Percentiles rank a stretch among this genome's conserved stretches.
These are phyloP conservation scores for Kurtzmaniella quercitrusa DNA, from an alignment of 1,139 yeast genomes.

Conservation along the genomic window DNA sequence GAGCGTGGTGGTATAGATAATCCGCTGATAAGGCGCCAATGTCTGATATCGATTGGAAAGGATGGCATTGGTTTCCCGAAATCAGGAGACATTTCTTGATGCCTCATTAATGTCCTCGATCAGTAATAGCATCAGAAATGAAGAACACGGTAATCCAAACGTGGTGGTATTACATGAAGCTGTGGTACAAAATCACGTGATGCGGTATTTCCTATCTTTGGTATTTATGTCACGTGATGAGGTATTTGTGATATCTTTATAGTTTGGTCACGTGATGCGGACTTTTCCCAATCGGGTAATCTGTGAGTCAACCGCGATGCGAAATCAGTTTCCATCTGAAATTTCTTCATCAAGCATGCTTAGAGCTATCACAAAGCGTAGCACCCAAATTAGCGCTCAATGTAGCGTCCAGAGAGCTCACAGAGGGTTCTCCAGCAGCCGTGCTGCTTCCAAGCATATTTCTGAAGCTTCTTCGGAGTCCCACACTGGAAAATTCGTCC, in stretches of 20 bases:
- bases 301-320: slow-evolving; percentile 37
- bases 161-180: too few species aligned
- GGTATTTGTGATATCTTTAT: too few species aligned
- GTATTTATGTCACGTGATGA: too few species aligned
- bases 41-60: neutral
- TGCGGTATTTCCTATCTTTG: slow-evolving; percentile 9
- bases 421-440: too few species aligned
- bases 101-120: too few species aligned
- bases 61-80: neutral
- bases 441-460: slow-evolving; percentile 4
- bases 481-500: slow-evolving; percentile 28
- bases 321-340: slow-evolving; percentile 16
- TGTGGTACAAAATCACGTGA: neutral
- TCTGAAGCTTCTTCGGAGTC: slow-evolving; percentile 17
- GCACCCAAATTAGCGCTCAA: neutral
- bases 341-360: slow-evolving; percentile 8
- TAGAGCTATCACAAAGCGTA: slow-evolving; percentile 7
- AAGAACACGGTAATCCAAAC: too few species aligned
- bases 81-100: too few species aligned
- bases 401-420: neutral
- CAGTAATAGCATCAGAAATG: too few species aligned
- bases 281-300: slow-evolving; percentile 21
- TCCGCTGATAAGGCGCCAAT: too few species aligned
- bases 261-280: neutral
- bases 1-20: too few species aligned